Evolutionary conservation across 1,284 basidiomycete genomes (phyloP).

Genomic region (Exobasidium rhododendri): DNA sequence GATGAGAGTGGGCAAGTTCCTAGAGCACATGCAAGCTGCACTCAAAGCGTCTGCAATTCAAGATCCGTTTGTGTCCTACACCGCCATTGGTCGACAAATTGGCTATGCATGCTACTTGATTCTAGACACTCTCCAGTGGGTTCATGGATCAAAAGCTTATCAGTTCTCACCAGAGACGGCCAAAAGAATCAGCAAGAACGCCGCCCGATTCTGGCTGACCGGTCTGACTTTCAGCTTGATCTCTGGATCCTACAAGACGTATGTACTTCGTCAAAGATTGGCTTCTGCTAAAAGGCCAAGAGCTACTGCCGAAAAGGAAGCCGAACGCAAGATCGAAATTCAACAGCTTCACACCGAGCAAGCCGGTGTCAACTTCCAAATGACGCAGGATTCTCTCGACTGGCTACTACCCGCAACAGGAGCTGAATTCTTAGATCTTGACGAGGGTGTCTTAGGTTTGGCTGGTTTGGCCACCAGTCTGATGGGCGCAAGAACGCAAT

Average conservation of each 20-base stretch:
- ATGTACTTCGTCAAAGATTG: constrained; percentile 44
- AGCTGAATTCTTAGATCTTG: constrained; percentile 73
- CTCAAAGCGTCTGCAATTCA: constrained; percentile 68
- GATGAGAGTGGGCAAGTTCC: constrained; percentile 84
- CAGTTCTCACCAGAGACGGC: constrained; percentile 63
- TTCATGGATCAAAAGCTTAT: constrained; percentile 53
- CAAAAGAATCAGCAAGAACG: constrained; percentile 67
- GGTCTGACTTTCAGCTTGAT: constrained; percentile 59
- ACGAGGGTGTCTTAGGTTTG: constrained; percentile 66
- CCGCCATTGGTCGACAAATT: constrained; percentile 79
- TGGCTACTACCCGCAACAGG: constrained; percentile 84
- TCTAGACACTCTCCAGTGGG: constrained; percentile 27
- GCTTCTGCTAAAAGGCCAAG: constrained; percentile 35
- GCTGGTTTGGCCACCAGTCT: constrained; percentile 47
- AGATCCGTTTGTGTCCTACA: constrained; percentile 70
- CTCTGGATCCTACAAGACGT: constrained; percentile 50
- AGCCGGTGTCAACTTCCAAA: constrained; percentile 67
- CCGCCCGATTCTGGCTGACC: constrained; percentile 84
- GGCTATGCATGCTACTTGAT: constrained; percentile 80
- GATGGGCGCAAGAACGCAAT: constrained; percentile 51
- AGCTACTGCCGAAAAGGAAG: constrained; percentile 66
- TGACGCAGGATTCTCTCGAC: constrained; percentile 76
- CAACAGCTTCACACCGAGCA: constrained; percentile 67
- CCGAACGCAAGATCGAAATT: constrained; percentile 65
- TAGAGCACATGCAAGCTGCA: constrained; percentile 91